Evolutionary conservation across 73 alveolate genomes (phyloP).

Genomic region (Tetrahymena malaccensis): DNA sequence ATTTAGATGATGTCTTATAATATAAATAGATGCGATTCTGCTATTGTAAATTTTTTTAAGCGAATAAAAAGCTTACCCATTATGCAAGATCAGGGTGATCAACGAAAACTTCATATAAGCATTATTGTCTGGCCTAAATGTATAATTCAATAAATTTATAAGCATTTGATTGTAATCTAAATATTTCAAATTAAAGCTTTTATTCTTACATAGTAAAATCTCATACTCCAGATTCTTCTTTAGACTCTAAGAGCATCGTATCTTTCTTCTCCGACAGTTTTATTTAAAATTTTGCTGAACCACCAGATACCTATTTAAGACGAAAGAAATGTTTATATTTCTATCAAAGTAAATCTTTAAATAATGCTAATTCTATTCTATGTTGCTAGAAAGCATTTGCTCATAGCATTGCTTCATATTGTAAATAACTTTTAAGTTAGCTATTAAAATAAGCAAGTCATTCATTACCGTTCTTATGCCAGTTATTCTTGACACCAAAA

Average conservation of each 20-base stretch:
- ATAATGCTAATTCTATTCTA: not conserved
- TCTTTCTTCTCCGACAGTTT: constrained; percentile 38
- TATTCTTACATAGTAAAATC: constrained; percentile 18
- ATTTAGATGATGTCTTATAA: not conserved
- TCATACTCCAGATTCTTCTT: constrained; percentile 29
- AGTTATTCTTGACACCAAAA: not conserved
- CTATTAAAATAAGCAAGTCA: not conserved
- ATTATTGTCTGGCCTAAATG: constrained; percentile 16
- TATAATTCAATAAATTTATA: not conserved
- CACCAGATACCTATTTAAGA: constrained; percentile 40
- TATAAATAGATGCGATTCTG: not conserved
- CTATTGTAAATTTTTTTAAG: not conserved
- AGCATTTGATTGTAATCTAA: not conserved
- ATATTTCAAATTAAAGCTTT: not conserved
- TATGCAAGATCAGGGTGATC: constrained; percentile 37
- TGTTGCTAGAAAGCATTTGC: not conserved
- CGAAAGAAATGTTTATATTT: constrained; percentile 8
- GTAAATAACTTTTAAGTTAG: not conserved
- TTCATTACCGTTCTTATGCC: not conserved
- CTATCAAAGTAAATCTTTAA: not conserved
- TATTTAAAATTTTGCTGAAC: constrained; percentile 23
- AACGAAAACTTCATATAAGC: constrained; percentile 24
- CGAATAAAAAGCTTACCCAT: not conserved
- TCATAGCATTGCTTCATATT: not conserved
- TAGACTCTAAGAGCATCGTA: constrained; percentile 37